phyloP scores from a whole-genome alignment of 2,329 filamentous ascomycete species.

The Fusarium penzigii region DNA sequence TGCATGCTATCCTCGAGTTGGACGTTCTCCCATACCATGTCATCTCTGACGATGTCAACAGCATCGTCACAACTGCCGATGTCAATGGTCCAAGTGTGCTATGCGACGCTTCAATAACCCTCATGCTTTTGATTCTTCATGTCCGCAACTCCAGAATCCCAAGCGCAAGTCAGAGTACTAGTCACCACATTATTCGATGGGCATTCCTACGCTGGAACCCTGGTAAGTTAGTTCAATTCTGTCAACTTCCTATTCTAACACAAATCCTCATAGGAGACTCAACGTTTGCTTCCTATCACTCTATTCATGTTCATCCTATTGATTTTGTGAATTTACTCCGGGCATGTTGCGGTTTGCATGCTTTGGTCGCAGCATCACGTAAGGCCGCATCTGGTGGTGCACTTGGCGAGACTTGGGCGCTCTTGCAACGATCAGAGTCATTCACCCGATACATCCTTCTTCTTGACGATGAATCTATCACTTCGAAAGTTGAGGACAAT shows the following conservation, averaged over 20 bases:
- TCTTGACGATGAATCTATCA: slow-evolving; percentile 36
- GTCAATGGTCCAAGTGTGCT: slow-evolving; percentile 77
- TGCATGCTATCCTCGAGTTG: slow-evolving; percentile 67
- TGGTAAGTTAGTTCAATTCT: slow-evolving; percentile 51
- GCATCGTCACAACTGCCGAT: slow-evolving; percentile 74
- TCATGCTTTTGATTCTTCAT: slow-evolving; percentile 72
- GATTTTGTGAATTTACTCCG: slow-evolving; percentile 71
- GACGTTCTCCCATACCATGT: slow-evolving; percentile 67
- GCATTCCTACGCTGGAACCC: slow-evolving; percentile 80
- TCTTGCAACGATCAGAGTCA: slow-evolving; percentile 43
- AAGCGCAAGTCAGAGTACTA: slow-evolving; percentile 65
- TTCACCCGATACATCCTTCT: slow-evolving; percentile 59
- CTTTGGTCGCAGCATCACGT: slow-evolving; percentile 32
- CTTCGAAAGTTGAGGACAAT: background rate
- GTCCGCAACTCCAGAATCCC: slow-evolving; percentile 68
- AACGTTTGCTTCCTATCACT: slow-evolving; percentile 64
- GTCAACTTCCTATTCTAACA: slow-evolving; percentile 1
- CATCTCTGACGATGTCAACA: slow-evolving; percentile 69
- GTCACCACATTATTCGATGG: slow-evolving; percentile 78
- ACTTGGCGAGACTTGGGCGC: slow-evolving; percentile 50
- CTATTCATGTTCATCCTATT: slow-evolving; percentile 62
- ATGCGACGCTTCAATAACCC: slow-evolving; percentile 73
- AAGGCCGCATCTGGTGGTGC: slow-evolving; percentile 47
- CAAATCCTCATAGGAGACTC: slow-evolving; percentile 58
- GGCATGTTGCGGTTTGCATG: slow-evolving; percentile 61